These are phyloP conservation scores for Kwoniella dendrophila DNA, from an alignment of 768 basidiomycete species.

Conservation along the genomic window DNA sequence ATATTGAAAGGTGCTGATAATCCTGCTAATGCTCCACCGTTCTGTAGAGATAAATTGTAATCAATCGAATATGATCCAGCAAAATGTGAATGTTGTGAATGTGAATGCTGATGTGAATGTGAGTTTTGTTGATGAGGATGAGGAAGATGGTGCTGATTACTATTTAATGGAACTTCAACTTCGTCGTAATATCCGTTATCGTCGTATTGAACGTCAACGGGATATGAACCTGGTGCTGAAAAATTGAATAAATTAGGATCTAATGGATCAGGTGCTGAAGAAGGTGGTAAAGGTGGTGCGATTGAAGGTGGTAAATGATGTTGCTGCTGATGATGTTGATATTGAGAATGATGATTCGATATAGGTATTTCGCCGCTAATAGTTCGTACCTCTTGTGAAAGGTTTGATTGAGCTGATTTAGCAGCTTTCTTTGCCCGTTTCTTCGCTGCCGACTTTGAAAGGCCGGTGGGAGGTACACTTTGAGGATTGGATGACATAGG, in stretches of 20 bases:
- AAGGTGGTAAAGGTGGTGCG: slow-evolving; percentile 19
- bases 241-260: slow-evolving; percentile 41
- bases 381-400: background rate
- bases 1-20: slow-evolving; percentile 36
- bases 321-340: slow-evolving; percentile 6
- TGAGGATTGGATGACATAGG: slow-evolving; percentile 43
- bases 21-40: slow-evolving; percentile 21
- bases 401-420: slow-evolving; percentile 16
- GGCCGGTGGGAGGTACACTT: slow-evolving; percentile 29
- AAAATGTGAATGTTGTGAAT: slow-evolving; percentile 34
- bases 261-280: slow-evolving; percentile 20
- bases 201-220: slow-evolving; percentile 43
- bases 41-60: slow-evolving; percentile 29
- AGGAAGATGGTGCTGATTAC: slow-evolving; percentile 7
- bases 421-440: slow-evolving; percentile 49
- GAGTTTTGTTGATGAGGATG: slow-evolving; percentile 17
- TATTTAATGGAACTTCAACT: slow-evolving; percentile 22
- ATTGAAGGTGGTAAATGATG: slow-evolving; percentile 12
- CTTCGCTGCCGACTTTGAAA: slow-evolving; percentile 50
- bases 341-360: background rate
- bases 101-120: slow-evolving; percentile 17
- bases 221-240: slow-evolving; percentile 38
- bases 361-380: slow-evolving; percentile 17
- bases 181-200: slow-evolving; percentile 41
- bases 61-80: slow-evolving; percentile 34